phyloP scores from a whole-genome alignment of 1,139 yeast species.

The Suhomyces choctaworum region DNA sequence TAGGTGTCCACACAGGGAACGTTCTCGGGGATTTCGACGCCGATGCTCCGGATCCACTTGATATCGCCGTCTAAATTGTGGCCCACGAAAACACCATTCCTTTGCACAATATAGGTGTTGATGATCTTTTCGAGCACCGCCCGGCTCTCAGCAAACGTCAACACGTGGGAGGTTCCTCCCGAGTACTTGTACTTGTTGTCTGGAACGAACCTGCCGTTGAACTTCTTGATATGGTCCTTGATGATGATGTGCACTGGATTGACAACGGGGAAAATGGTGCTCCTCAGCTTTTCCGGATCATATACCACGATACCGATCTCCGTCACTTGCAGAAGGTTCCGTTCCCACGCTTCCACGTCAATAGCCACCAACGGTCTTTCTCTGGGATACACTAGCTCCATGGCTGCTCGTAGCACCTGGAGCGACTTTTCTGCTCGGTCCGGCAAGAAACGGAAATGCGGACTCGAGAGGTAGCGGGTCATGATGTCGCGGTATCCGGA shows the following conservation, averaged over 20 bases:
- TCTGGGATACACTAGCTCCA: conserved; percentile 22
- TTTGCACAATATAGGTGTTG: conserved; percentile 16
- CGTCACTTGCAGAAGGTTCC: conserved; percentile 18
- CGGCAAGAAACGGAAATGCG: conserved; percentile 6
- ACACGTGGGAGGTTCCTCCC: conserved; percentile 22
- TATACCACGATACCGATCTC: conserved; percentile 27
- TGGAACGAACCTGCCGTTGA: conserved; percentile 23
- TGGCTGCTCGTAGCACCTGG: conserved; percentile 8
- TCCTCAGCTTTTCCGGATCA: conserved; percentile 21
- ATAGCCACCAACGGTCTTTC: conserved; percentile 23
- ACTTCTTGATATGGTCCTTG: conserved; percentile 17
- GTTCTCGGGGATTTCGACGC: conserved; percentile 15
- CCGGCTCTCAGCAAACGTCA: conserved; percentile 15
- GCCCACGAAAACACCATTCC: conserved; percentile 24
- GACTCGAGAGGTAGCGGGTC: conserved; percentile 13
- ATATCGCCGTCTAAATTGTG: conserved; percentile 25
- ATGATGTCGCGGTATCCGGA: conserved; percentile 1
- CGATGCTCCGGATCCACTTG: conserved; percentile 22
- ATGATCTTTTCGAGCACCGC: conserved; percentile 15
- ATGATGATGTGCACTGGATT: conserved; percentile 21
- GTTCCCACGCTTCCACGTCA: conserved; percentile 28
- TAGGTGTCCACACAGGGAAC: conserved; percentile 22
- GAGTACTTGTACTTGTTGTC: conserved; percentile 22
- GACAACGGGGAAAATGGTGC: conserved; percentile 19
- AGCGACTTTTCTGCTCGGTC: conserved; percentile 4